Evolutionary conservation across 2,329 filamentous ascomycete genomes (phyloP), one percentile per base, ranked within the genome.

Genomic region (Paramyrothecium sp.): DNA sequence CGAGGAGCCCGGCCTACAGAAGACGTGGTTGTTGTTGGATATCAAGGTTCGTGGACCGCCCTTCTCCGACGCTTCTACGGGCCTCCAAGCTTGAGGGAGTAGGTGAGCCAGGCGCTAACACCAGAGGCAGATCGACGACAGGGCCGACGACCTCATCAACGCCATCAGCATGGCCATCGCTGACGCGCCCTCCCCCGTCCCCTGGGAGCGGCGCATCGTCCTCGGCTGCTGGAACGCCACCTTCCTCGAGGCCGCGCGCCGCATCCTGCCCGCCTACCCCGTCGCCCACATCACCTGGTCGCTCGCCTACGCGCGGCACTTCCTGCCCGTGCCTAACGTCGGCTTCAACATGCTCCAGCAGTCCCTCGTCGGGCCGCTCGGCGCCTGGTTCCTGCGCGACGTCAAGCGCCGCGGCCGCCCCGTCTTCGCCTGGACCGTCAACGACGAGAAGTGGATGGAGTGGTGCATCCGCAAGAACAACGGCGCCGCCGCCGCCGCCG

Each of bases 401-500:
- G 83, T 85, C 23, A 81, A 62, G 12, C 57, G 58, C 21, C 56
- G 59, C 22, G 62, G 81, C 59, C 81, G 89, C 21, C 81, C 83
- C 3, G 77, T 97, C 4, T 88, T 89, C 65, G 83, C 86, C 0
- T 98, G 94, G 94, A 97, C 93, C 0, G 90, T 97, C 53, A 97
- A 98, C 69, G 83, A 89, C 16, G 82, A 85, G 60, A 78, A 81
- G 53, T 84, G 86, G 73, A 97, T 98, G 93, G 82, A 86, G 65
- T 97, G 92, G 91, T 83, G 86, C 61, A 85, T 96, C 34, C 63
- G 65, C 3, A 67, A 68, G 59, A 72, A 74, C 52, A 58, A 65
- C 19, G 60, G 56, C 12, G 73, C 20, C 17, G 20, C 12, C 17
- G 19, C 17, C 17, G 33, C 20, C 5, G 30, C 3, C 22, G 51